These are phyloP conservation scores for Yamadazyma songkhlaensis DNA, from an alignment of 1,139 yeast genomes.

Conservation along the genomic window DNA sequence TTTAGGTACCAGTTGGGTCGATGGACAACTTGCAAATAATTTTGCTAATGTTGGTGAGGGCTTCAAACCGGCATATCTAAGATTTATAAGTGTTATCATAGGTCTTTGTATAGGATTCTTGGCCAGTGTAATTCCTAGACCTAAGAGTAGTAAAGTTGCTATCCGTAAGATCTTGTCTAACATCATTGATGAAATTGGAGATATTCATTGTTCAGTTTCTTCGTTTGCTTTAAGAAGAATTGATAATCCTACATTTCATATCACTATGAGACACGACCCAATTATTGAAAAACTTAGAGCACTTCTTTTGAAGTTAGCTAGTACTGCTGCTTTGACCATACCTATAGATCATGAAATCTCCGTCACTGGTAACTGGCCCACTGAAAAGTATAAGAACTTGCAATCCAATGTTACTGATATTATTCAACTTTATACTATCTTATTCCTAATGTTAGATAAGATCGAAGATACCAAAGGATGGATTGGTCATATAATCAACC, in stretches of 20 bases:
- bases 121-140: conserved; percentile 30
- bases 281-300: conserved; percentile 22
- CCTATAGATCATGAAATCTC: conserved; percentile 33
- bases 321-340: conserved; percentile 21
- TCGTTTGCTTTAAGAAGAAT: conserved; percentile 26
- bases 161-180: conserved; percentile 25
- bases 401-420: conserved; percentile 26
- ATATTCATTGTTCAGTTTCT: conserved; percentile 29
- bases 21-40: background rate
- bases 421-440: conserved; percentile 25
- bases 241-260: conserved; percentile 20
- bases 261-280: conserved; percentile 22
- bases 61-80: conserved; percentile 24
- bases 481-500: conserved; percentile 24
- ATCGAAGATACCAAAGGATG: conserved; percentile 27
- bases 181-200: conserved; percentile 25
- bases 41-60: conserved; percentile 27
- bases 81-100: conserved; percentile 28
- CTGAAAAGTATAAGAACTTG: conserved; percentile 23
- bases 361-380: conserved; percentile 36
- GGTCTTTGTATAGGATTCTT: conserved; percentile 32
- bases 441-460: conserved; percentile 24
- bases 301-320: conserved; percentile 22
- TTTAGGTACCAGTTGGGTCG: conserved; percentile 33
- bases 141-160: conserved; percentile 28